phyloP scores from a whole-genome alignment of 2,329 filamentous ascomycete genomes.

The Pseudovirgaria hyperparasitica region DNA sequence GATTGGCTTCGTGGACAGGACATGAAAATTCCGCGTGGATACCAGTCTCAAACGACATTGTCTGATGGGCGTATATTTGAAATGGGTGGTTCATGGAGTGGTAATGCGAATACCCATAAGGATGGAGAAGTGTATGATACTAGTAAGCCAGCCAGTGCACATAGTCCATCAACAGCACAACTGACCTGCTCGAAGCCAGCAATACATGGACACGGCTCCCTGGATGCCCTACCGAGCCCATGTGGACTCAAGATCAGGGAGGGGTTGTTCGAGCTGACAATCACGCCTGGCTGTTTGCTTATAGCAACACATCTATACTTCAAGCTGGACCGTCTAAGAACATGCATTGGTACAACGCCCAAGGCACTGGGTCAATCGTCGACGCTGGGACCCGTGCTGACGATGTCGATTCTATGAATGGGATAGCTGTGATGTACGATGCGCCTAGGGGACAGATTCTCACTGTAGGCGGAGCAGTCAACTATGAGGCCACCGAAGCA shows the following conservation, averaged over 20 bases:
- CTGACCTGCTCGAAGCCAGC: too few relatives aligned
- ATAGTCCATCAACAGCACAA: too few relatives aligned
- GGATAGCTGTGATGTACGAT: conserved; percentile 46
- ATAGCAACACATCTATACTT: conserved; percentile 36
- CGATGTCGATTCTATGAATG: conserved; percentile 41
- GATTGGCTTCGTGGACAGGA: conserved; percentile 27
- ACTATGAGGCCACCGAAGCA: conserved; percentile 32
- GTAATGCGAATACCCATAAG: conserved; percentile 36
- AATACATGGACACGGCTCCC: conserved; percentile 36
- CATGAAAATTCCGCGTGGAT: conserved; percentile 38
- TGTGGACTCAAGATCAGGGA: conserved; percentile 36
- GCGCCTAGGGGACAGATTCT: conserved; percentile 42
- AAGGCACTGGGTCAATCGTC: conserved; percentile 21
- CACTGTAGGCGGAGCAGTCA: conserved; percentile 35
- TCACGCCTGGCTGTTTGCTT: conserved; percentile 42
- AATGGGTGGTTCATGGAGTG: conserved; percentile 46
- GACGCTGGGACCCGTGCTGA: conserved; percentile 32
- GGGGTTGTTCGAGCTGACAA: conserved; percentile 38
- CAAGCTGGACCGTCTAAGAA: conserved; percentile 41
- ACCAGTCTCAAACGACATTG: conserved; percentile 38
- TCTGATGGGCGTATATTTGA: conserved; percentile 44
- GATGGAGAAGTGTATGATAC: conserved; percentile 42
- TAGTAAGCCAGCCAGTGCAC: background rate
- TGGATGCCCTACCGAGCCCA: conserved; percentile 32
- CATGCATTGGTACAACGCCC: conserved; percentile 44